These are phyloP conservation scores for Ophiostoma sp. DNA, from an alignment of 2,329 filamentous ascomycete species.

Conservation along the genomic window DNA sequence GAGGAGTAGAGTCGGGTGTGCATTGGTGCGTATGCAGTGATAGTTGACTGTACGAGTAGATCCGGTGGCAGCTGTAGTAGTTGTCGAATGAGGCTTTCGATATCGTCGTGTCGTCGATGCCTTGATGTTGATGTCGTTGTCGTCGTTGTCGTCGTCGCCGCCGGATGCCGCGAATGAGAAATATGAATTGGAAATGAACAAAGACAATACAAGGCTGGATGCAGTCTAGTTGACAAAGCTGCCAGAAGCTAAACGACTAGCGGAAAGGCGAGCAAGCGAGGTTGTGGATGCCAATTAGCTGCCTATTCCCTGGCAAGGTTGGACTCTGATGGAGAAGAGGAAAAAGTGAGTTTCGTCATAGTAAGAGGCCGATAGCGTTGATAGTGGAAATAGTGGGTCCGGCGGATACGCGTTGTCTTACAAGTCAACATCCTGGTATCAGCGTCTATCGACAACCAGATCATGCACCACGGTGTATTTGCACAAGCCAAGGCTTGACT, in stretches of 20 bases:
- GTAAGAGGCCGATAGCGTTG: background rate
- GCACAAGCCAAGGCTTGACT: no score
- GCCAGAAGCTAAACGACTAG: constrained; percentile 1
- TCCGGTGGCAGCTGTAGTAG: background rate
- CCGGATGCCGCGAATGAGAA: no score
- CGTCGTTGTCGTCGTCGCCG: background rate
- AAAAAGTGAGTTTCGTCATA: constrained; percentile 7
- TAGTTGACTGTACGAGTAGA: no score
- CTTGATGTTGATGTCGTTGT: background rate
- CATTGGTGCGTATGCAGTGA: constrained; percentile 6
- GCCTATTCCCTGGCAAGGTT: background rate
- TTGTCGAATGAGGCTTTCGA: background rate
- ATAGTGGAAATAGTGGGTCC: background rate
- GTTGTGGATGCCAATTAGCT: constrained; percentile 7
- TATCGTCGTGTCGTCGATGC: background rate
- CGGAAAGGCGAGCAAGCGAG: background rate
- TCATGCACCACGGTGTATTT: no score
- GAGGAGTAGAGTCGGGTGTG: background rate
- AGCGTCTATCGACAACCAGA: no score
- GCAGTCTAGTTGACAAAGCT: background rate
- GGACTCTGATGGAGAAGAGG: constrained; percentile 7
- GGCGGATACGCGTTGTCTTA: background rate
- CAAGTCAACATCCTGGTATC: background rate
- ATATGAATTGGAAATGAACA: no score
- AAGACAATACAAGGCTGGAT: background rate